Conservation (phyloP, 331 rosid species). For the Spiraea crenata region DNA sequence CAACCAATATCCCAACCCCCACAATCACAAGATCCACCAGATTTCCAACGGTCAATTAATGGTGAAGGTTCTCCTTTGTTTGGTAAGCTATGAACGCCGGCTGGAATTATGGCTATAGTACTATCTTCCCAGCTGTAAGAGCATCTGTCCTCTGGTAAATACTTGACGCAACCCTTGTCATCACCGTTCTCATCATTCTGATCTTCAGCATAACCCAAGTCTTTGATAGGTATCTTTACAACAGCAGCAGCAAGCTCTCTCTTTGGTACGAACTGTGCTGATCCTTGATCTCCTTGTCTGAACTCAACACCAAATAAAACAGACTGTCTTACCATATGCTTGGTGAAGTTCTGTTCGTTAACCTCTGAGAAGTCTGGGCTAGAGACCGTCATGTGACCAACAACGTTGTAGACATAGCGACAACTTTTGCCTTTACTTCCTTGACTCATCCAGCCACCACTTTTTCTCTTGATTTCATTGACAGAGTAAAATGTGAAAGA, state of each 20-base stretch:
- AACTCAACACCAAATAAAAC: conserved; percentile 55
- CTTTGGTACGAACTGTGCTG: conserved; percentile 33
- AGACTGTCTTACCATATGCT: conserved; percentile 49
- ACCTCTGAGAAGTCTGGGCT: conserved; percentile 40
- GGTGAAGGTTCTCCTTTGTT: conserved; percentile 72
- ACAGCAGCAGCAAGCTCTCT: conserved; percentile 81
- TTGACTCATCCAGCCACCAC: conserved; percentile 65
- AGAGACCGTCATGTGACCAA: conserved; percentile 78
- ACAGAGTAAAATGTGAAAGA: conserved; percentile 67
- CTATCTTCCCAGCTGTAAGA: conserved; percentile 41
- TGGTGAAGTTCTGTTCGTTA: conserved; percentile 24
- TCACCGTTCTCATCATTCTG: conserved; percentile 15
- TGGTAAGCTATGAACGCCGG: conserved; percentile 70
- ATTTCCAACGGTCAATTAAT: conserved; percentile 72
- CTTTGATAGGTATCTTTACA: conserved; percentile 54
- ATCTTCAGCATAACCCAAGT: conserved; percentile 26
- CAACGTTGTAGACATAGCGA: conserved; percentile 58
- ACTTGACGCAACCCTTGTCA: conserved; percentile 38
- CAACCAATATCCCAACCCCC: conserved; percentile 99
- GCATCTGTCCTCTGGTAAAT: conserved; percentile 40
- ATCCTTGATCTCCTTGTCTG: conserved; percentile 44
- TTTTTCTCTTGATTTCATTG: conserved; percentile 71
- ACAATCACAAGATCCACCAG: conserved; percentile 85
- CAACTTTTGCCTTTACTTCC: conserved; percentile 56
- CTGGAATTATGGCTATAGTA: conserved; percentile 67